Evolutionary conservation across 169 alveolate genomes (phyloP), one percentile per base, ranked within the genome.

Genomic region (Cryptosporidium ubiquitum): DNA sequence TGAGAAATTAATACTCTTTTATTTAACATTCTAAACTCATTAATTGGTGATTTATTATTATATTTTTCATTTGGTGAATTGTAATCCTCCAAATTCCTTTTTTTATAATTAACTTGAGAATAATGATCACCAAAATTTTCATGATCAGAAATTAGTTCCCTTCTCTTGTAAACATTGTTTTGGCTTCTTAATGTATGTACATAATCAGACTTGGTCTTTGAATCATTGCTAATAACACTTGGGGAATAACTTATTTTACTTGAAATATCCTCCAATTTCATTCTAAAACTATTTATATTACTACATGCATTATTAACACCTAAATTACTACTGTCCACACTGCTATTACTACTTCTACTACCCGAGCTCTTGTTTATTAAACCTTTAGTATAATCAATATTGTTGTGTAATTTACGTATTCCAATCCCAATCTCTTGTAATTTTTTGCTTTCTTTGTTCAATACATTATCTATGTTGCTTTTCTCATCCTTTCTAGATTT

Each of bases 1-100:
- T 73, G 29, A 29, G 68, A 55, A 55, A 55, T 55, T 55, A 55
- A 55, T n/a, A 55, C 66, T 26, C 66, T 55, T 2, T 7, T 55
- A 55, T 55, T 55, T 55, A 55, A 26, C 14, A 20, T 26, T 55
- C 37, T 55, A 0, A 20, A 55, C 29, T 51, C 61, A 51, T 20
- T 51, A n/a, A 51, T 51, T 20, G 61, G 61, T 10, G 29, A 51
- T n/a, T 51, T 51, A n/a, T 16, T 10, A 4, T 5, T 5, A n/a
- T 4, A 51, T 7, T 26, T 35, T 2, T 55, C 37, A 10, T 26
- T 23, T 55, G 10, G 35, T 20, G 20, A 55, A 6, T n/a, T n/a
- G 5, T 55, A 6, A 23, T 23, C 66, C 20, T 26, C 37, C 20
- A 16, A 9, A 55, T 7, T 55, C 20, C 37, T 55, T 26, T 9